These are phyloP conservation scores for Astrocystis sublimbata DNA, from an alignment of 495 filamentous ascomycete genomes.

Conservation along the genomic window DNA sequence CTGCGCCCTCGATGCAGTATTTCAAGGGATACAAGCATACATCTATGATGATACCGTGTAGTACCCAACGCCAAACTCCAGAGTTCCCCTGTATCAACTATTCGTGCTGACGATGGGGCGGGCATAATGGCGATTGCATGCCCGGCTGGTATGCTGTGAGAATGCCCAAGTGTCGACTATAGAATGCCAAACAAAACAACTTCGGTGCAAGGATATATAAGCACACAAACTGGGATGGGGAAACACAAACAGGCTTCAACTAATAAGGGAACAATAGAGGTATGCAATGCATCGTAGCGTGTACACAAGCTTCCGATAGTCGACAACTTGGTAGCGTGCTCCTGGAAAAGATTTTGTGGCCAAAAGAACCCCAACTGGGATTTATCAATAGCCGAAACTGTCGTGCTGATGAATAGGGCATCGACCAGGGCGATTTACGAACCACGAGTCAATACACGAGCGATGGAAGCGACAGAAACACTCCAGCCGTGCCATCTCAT, in stretches of 20 bases:
- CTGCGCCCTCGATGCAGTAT: not conserved
- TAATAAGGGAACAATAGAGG: not conserved
- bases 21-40: not conserved
- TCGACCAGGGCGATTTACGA: constrained; percentile 49
- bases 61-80: constrained; percentile 9
- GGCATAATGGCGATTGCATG: not conserved
- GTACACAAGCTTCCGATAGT: too few species aligned
- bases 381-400: constrained; percentile 44
- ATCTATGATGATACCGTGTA: not conserved
- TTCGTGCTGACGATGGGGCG: not conserved
- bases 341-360: not conserved
- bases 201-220: not conserved
- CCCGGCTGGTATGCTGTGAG: not conserved
- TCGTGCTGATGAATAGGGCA: constrained; percentile 60
- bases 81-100: not conserved
- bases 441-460: constrained; percentile 62
- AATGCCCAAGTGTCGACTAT: not conserved
- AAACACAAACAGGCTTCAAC: not conserved
- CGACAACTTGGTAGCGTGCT: not conserved
- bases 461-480: constrained; percentile 93
- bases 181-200: not conserved
- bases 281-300: not conserved
- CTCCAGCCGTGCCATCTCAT: constrained; percentile 79
- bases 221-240: not conserved
- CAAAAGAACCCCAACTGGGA: not conserved